phyloP scores from a whole-genome alignment of 2,329 filamentous ascomycete genomes.

The Monilinia laxa region DNA sequence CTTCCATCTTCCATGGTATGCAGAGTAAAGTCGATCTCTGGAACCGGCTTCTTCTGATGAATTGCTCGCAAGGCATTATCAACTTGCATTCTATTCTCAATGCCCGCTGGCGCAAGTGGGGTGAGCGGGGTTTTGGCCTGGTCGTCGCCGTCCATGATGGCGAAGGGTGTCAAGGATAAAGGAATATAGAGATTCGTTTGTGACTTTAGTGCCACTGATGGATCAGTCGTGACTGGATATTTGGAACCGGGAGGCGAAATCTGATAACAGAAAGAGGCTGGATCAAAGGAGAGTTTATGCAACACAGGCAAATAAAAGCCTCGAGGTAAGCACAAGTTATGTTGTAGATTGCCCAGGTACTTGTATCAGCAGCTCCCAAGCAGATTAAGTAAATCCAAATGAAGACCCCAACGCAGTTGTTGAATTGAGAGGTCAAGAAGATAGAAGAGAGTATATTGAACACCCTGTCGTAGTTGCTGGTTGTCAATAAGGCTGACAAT shows the following conservation, averaged over 20 bases:
- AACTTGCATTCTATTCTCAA: constrained; percentile 52
- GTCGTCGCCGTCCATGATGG: constrained; percentile 39
- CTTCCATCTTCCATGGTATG: constrained; percentile 98
- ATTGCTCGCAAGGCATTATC: constrained; percentile 92
- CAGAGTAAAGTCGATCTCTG: constrained; percentile 97
- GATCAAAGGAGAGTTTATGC: constrained; percentile 9
- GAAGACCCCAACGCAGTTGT: neutral
- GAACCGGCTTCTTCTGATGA: constrained; percentile 89
- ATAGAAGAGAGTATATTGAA: constrained; percentile 4
- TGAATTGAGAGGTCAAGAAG: neutral
- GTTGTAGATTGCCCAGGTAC: neutral
- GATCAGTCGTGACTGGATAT: neutral
- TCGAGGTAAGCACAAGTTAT: constrained; percentile 9
- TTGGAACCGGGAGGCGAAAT: neutral
- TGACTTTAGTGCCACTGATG: neutral
- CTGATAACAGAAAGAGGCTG: constrained; percentile 7
- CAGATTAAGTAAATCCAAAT: constrained; percentile 14
- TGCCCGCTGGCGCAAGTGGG: constrained; percentile 29
- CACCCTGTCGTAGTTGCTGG: neutral
- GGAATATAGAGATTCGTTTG: constrained; percentile 1
- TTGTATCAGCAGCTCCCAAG: constrained; percentile 17
- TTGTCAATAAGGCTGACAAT: constrained; percentile 20
- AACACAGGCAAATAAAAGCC: constrained; percentile 1
- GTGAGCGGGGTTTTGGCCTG: constrained; percentile 26
- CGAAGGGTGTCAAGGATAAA: constrained; percentile 21